Evolutionary conservation across 2,329 filamentous ascomycete species (phyloP).

Genomic region (Ustulina deusta): DNA sequence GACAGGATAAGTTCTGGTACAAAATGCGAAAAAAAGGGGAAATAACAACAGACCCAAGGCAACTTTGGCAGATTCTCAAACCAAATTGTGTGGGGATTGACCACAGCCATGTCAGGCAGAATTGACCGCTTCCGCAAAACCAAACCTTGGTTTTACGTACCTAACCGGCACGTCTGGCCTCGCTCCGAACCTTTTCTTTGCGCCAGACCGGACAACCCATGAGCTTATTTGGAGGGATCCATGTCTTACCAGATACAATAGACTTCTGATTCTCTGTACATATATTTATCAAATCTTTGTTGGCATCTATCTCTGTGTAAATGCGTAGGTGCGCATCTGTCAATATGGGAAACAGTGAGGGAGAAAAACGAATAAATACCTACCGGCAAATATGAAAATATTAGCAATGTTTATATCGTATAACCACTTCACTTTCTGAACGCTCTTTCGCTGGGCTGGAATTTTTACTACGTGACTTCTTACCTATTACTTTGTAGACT

Average conservation of each 20-base stretch:
- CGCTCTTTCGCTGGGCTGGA: too few species aligned
- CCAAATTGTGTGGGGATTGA: neutral
- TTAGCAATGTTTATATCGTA: too few species aligned
- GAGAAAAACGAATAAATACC: neutral
- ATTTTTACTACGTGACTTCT: too few species aligned
- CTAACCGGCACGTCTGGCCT: neutral
- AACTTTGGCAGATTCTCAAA: constrained; percentile 3
- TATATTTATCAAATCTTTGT: constrained; percentile 26
- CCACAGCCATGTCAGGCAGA: neutral
- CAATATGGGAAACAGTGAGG: neutral
- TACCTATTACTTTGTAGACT: too few species aligned
- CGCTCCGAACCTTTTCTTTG: neutral
- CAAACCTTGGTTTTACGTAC: neutral
- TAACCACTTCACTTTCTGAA: neutral
- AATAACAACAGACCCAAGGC: neutral
- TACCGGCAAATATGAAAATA: too few species aligned
- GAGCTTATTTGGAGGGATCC: constrained; percentile 12
- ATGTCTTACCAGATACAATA: constrained; percentile 24
- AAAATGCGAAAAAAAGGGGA: constrained; percentile 15
- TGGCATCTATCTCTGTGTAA: constrained; percentile 5
- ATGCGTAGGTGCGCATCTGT: neutral
- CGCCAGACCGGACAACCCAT: neutral
- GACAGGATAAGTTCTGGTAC: constrained; percentile 15
- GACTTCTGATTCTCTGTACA: constrained; percentile 35
- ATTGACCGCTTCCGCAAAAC: constrained; percentile 1